Evolutionary conservation across 768 basidiomycete genomes (phyloP).

Genomic region (Hortiboletus flavorubellus): DNA sequence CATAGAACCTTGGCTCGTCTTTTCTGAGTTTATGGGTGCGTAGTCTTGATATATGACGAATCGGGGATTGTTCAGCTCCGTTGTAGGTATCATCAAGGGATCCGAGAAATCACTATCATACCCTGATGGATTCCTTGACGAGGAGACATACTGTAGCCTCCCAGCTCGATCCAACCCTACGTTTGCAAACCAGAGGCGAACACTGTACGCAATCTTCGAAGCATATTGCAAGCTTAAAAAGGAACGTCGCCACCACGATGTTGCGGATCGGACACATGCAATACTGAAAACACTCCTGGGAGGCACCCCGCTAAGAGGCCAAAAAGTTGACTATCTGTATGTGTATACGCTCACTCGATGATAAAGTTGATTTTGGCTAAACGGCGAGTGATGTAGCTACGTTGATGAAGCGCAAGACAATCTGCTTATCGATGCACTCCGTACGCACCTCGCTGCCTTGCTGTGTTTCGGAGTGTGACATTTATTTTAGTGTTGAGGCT

Average conservation of each 20-base stretch:
- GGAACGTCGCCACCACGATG: conserved; percentile 44
- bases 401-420: conserved; percentile 76
- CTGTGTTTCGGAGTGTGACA: conserved; percentile 5
- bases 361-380: not conserved
- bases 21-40: conserved; percentile 63
- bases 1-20: conserved; percentile 19
- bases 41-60: not conserved
- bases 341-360: conserved; percentile 11
- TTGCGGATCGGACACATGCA: conserved; percentile 60
- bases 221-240: conserved; percentile 47
- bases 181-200: conserved; percentile 48
- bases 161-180: conserved; percentile 52
- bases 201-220: conserved; percentile 53
- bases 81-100: conserved; percentile 58
- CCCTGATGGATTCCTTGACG: conserved; percentile 40
- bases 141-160: conserved; percentile 42
- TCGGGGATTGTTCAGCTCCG: not conserved
- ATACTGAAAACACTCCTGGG: conserved; percentile 39
- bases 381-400: conserved; percentile 38
- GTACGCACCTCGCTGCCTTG: conserved; percentile 34
- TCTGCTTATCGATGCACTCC: conserved; percentile 57
- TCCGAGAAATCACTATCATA: conserved; percentile 49
- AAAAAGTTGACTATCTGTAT: conserved; percentile 55
- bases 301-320: conserved; percentile 32
- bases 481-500: conserved; percentile 50